Evolutionary conservation across 148 eudicot species (phyloP), one percentile per base, ranked within the genome.

Genomic region (Dysphania ambrosioides): DNA sequence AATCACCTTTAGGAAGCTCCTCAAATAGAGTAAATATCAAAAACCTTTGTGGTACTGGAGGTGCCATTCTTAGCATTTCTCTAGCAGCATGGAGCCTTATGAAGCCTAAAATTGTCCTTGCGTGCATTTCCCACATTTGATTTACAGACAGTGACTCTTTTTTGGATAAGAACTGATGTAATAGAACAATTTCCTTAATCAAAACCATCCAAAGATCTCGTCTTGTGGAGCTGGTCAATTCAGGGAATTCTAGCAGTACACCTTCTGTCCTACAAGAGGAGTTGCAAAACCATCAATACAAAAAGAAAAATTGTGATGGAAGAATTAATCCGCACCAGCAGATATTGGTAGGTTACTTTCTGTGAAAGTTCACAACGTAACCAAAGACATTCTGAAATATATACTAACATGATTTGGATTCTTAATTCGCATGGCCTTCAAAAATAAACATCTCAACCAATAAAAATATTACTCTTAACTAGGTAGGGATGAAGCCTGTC

Each of bases 181-280:
- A 77, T 16, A 92, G 65, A 44, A 89, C 86, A 36, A 96, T 73
- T 68, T 96, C 99, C 75, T 85, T 85, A 23, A 88, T 82, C 19
- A 96, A 80, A 38, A 97, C 87, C 66, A 92, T 92, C 99, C 99
- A 96, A 55, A 85, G 97, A 72, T 96, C 93, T 13, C 99, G 93
- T 65, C 97, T 89, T 21, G 99, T 96, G 23, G 97, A 87, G 77
- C 99, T 90, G 40, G 91, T 86, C 75, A 86, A 68, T 81, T 92
- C 97, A 0, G 97, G 99, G 79, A 96, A 96, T 79, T 96, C 97
- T 18, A 96, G 61, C 61, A 90, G 73, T 24, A 88, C 71, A 4
- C 78, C 83, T 32, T 92, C 97, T 77, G 90, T 59, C 92, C 98
- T 95, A 71, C 9, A 83, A 79, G 65, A 19, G 61, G 29, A 67